Conservation (phyloP, 2,329 filamentous ascomycete species). For the Chalara sp. region DNA sequence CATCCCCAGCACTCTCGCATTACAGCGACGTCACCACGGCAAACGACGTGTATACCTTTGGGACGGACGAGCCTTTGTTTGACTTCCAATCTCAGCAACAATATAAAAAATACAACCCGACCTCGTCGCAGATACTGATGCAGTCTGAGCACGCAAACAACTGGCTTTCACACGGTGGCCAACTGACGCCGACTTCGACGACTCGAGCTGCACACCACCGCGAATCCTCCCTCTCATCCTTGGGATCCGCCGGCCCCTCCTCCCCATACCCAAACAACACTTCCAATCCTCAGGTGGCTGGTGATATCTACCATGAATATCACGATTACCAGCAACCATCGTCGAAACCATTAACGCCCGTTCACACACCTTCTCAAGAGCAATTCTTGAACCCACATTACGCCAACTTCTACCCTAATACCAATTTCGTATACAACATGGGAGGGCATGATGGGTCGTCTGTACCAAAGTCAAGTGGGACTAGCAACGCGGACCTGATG, state of each 20-base stretch:
- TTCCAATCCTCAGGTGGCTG: constrained; percentile 51
- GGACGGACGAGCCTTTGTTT: constrained; percentile 18
- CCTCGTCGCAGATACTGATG: constrained; percentile 22
- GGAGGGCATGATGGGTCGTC: constrained; percentile 21
- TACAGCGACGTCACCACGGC: constrained; percentile 12
- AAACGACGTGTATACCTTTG: constrained; percentile 15
- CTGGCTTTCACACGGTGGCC: constrained; percentile 25
- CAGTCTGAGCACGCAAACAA: constrained; percentile 20
- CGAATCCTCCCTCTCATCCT: constrained; percentile 54
- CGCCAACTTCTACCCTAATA: constrained; percentile 32
- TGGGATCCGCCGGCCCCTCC: constrained; percentile 52
- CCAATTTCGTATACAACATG: constrained; percentile 13
- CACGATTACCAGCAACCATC: constrained; percentile 14
- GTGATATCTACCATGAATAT: constrained; percentile 36
- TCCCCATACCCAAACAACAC: constrained; percentile 49
- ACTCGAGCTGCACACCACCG: constrained; percentile 40
- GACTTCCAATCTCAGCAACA: constrained; percentile 15
- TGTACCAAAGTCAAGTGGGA: constrained; percentile 6
- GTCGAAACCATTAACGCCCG: constrained; percentile 26
- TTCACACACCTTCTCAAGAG: constrained; percentile 26
- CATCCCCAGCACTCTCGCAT: constrained; percentile 2
- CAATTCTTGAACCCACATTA: constrained; percentile 27
- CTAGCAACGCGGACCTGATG: constrained; percentile 23
- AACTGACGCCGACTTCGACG: constrained; percentile 26
- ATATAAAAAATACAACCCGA: constrained; percentile 12